Percentiles rank a stretch among this genome's conserved stretches.
These are phyloP conservation scores for Blepharisma stoltei DNA, from an alignment of 73 alveolate species.

Conservation along the genomic window DNA sequence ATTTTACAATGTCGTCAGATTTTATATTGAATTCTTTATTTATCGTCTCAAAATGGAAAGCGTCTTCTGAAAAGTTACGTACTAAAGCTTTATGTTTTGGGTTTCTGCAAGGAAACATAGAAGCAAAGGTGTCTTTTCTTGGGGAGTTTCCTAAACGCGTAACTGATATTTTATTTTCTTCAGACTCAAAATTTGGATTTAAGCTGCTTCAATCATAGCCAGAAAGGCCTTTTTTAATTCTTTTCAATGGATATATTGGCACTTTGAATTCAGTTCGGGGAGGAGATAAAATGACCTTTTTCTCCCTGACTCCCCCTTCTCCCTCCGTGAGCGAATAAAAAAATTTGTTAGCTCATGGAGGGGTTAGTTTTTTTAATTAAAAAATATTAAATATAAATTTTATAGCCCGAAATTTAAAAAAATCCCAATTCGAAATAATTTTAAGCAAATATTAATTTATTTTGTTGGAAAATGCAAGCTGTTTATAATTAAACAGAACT, in stretches of 20 bases:
- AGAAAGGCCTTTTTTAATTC: conserved; percentile 26
- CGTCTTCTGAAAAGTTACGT: background rate
- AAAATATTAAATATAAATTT: no score
- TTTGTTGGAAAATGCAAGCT: no score
- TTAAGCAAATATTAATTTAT: no score
- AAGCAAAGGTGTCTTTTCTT: background rate
- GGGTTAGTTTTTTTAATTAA: no score
- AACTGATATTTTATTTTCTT: background rate
- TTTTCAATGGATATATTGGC: background rate
- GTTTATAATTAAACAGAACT: no score
- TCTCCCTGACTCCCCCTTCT: no score
- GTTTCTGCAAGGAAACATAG: conserved; percentile 13
- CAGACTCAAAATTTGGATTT: background rate
- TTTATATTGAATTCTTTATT: conserved; percentile 22
- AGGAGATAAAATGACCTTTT: conserved; percentile 1
- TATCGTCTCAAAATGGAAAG: background rate
- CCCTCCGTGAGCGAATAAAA: no score
- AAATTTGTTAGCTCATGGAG: no score
- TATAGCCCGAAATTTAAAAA: no score
- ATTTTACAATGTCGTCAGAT: background rate
- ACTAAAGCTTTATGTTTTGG: background rate
- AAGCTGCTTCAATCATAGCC: conserved; percentile 24
- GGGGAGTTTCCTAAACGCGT: background rate
- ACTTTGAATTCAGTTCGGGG: conserved; percentile 27
- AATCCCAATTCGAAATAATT: no score